A percentile compares a stretch with the other conserved stretches of the same genome.
phyloP scores from a whole-genome alignment of 192 early-diverging fungal genomes.

The Paraglomus brasilianum region DNA sequence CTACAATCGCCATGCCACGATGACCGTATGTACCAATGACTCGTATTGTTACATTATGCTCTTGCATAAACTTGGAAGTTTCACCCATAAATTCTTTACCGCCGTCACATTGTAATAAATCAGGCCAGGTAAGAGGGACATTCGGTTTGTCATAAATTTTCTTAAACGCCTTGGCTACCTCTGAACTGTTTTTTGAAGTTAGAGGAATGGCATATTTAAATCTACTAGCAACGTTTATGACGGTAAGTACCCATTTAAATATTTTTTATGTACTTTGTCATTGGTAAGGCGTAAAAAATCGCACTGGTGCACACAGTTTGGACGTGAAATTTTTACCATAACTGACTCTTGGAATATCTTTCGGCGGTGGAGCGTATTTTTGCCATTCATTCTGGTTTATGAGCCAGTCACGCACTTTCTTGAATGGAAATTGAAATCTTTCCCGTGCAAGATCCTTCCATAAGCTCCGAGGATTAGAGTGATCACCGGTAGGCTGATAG shows the following conservation, averaged over 20 bases:
- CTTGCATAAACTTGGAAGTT: slow-evolving; percentile 10
- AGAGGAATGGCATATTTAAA: slow-evolving; percentile 2
- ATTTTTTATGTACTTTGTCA: not conserved
- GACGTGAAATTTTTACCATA: slow-evolving; percentile 9
- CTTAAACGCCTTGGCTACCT: not conserved
- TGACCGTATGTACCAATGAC: slow-evolving; percentile 11
- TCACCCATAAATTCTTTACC: slow-evolving; percentile 2
- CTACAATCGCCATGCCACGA: not conserved
- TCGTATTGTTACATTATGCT: slow-evolving; percentile 5
- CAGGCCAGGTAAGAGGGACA: not conserved
- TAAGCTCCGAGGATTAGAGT: not conserved
- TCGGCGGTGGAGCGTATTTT: too few species aligned
- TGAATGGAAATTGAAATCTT: slow-evolving; percentile 6
- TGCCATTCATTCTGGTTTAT: slow-evolving; percentile 21
- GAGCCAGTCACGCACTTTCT: slow-evolving; percentile 14
- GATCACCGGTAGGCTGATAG: not conserved
- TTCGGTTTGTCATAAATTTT: slow-evolving; percentile 10
- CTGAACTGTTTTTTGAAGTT: slow-evolving; percentile 6
- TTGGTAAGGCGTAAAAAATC: slow-evolving; percentile 7
- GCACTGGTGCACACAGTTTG: slow-evolving; percentile 13
- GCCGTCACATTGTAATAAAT: not conserved
- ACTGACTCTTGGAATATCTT: slow-evolving; percentile 15
- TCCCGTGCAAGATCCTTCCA: not conserved
- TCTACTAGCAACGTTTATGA: not conserved
- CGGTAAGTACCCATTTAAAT: slow-evolving; percentile 10